Percentiles rank a stretch among this genome's conserved stretches.
These are phyloP conservation scores for Colletotrichum tropicicola DNA, from an alignment of 2,329 filamentous ascomycete genomes.

Conservation along the genomic window DNA sequence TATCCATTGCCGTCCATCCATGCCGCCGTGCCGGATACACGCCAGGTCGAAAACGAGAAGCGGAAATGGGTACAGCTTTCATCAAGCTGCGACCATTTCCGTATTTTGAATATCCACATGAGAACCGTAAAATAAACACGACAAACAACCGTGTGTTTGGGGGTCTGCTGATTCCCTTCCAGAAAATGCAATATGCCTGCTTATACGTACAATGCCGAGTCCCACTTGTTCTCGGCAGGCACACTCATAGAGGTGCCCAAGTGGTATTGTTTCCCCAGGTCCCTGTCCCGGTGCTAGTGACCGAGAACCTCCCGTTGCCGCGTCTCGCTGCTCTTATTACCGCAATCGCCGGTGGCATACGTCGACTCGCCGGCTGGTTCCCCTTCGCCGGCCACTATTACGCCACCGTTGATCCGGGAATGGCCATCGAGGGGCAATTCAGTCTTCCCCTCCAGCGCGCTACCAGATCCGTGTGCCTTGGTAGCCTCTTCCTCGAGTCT, in stretches of 20 bases:
- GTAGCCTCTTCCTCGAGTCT: constrained; percentile 49
- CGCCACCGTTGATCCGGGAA: constrained; percentile 10
- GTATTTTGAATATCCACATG: constrained; percentile 19
- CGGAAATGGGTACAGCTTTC: not conserved
- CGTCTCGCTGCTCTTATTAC: constrained; percentile 16
- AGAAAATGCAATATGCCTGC: constrained; percentile 27
- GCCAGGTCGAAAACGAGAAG: not conserved
- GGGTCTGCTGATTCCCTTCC: constrained; percentile 26
- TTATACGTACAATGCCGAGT: constrained; percentile 27
- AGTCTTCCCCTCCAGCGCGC: not conserved
- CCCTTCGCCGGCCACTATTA: constrained; percentile 11
- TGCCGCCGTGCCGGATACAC: not conserved
- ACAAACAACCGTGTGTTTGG: constrained; percentile 3
- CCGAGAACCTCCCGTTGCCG: constrained; percentile 31
- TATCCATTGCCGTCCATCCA: not conserved
- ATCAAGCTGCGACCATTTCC: not conserved
- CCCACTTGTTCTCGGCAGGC: constrained; percentile 3
- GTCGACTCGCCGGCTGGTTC: not conserved
- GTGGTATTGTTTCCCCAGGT: not conserved
- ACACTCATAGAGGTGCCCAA: not conserved
- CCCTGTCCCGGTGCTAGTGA: constrained; percentile 19
- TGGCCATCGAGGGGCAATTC: not conserved
- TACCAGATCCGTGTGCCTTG: constrained; percentile 1
- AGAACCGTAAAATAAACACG: constrained; percentile 3
- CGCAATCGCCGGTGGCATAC: not conserved